Evolutionary conservation across 2,329 filamentous ascomycete genomes (phyloP), one percentile per base, ranked within the genome.

Genomic region (Aspergillus sergii): DNA sequence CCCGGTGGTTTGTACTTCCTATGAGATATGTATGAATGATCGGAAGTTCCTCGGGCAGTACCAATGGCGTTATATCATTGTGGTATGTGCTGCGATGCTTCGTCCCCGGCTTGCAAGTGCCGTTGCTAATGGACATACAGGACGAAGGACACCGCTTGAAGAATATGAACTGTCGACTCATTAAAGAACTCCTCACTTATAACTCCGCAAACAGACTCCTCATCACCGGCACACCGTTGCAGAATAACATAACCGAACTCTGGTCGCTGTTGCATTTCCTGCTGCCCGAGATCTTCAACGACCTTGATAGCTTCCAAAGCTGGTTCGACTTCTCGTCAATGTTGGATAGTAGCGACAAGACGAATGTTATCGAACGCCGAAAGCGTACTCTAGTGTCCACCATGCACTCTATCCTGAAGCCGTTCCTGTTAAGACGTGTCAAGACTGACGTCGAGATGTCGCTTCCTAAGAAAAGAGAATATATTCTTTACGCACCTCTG

Each of bases 241-340:
- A 99, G 68, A 99, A 99, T 76, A 98, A 98, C 66, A 84, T 99
- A 0, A 91, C 93, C 14, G 95, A 99, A 72, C 80, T 99, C 0
- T 99, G 95, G 95, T 97, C 94, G 0, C 79, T 99, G 0, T 84
- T 99, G 0, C 94, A 99, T 72, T 99, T 99, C 71, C 82, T 99
- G 0, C 85, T 98, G 55, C 95, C 94, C 0, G 91, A 91, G 45
- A 94, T 97, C 36, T 99, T 99, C 71, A 93, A 94, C 53, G 92
- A 97, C 71, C 89, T 96, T 76, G 92, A 96, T 54, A 93, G 92
- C 0, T 99, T 99, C 63, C 92, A 97, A 73, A 89, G 89, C 1
- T 98, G 94, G 94, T 99, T 99, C 66, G 94, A 99, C 76, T 99
- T 99, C 71, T 95, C 92, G 0, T 94, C 93, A 9, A 84, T 99